These are phyloP conservation scores for Plasmodium reichenowi DNA, from an alignment of 169 alveolate species.

Conservation along the genomic window DNA sequence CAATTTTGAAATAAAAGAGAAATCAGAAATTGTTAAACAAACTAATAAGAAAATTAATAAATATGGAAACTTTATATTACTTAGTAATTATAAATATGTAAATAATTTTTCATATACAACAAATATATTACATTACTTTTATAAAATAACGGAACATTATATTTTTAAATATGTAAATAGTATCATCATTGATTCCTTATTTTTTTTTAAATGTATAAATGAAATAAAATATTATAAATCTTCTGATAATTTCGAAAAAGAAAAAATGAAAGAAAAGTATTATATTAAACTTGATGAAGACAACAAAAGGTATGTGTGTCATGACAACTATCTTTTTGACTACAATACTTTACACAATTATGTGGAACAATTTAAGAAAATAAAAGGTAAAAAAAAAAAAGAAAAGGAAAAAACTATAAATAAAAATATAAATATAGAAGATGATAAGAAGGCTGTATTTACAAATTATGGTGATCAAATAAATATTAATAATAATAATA, in stretches of 20 bases:
- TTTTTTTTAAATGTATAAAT: conserved; percentile 60
- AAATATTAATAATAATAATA: neutral
- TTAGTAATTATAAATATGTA: conserved; percentile 58
- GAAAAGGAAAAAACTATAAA: neutral
- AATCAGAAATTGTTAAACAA: conserved; percentile 32
- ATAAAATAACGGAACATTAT: conserved; percentile 53
- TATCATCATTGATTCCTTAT: conserved; percentile 52
- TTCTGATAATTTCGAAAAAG: conserved; percentile 21
- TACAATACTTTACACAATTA: conserved; percentile 19
- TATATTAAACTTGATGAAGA: neutral
- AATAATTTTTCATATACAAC: conserved; percentile 72
- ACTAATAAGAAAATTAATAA: conserved; percentile 47
- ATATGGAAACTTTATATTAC: conserved; percentile 11
- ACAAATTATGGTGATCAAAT: neutral
- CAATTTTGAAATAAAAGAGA: conserved; percentile 3
- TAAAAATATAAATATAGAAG: neutral
- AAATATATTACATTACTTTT: conserved; percentile 58
- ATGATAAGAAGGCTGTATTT: too few relatives aligned
- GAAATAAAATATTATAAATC: conserved; percentile 38
- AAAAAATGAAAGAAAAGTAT: neutral
- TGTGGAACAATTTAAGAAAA: conserved; percentile 39
- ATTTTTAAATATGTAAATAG: conserved; percentile 55
- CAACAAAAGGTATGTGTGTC: neutral
- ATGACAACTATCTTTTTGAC: conserved; percentile 28
- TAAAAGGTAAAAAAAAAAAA: neutral